Conservation (phyloP, 352 stramenopile species). For the Pilasporangium apinafurcum region DNA sequence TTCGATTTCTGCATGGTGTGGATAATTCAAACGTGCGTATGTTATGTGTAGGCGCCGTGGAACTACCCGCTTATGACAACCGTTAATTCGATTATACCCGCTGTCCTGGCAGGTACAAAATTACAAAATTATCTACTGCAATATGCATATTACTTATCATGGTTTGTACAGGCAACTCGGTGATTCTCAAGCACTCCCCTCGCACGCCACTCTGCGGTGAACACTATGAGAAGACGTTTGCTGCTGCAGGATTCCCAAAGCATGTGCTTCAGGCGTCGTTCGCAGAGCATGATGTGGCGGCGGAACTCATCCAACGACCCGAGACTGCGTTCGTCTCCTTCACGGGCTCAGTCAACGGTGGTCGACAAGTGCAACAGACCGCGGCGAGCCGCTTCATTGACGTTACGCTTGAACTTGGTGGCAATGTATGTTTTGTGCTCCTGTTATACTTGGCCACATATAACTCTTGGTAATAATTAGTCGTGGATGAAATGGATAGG, state of each 20-base stretch:
- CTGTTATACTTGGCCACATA: neutral
- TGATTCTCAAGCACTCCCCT: slow-evolving; percentile 78
- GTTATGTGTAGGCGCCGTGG: slow-evolving; percentile 58
- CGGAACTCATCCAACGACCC: slow-evolving; percentile 58
- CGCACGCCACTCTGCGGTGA: slow-evolving; percentile 70
- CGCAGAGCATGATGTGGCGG: slow-evolving; percentile 54
- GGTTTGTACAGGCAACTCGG: slow-evolving; percentile 44
- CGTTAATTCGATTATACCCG: slow-evolving; percentile 80
- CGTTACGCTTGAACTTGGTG: slow-evolving; percentile 76
- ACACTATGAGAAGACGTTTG: slow-evolving; percentile 72
- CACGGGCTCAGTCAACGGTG: slow-evolving; percentile 72
- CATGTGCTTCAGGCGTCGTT: slow-evolving; percentile 63
- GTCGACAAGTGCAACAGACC: slow-evolving; percentile 56
- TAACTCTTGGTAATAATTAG: slow-evolving; percentile 1
- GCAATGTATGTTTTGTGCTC: slow-evolving; percentile 39
- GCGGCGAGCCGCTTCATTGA: slow-evolving; percentile 65
- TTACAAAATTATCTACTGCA: slow-evolving; percentile 1
- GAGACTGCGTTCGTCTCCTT: slow-evolving; percentile 80
- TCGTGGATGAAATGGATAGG: slow-evolving; percentile 18
- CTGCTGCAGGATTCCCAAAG: slow-evolving; percentile 52
- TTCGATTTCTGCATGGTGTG: neutral
- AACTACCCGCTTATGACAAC: slow-evolving; percentile 87
- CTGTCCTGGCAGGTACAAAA: slow-evolving; percentile 47
- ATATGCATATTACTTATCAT: neutral
- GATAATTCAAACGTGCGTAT: neutral